A percentile compares a stretch with the other conserved stretches of the same genome.
Evolutionary conservation across 202 grass and related monocot genomes (phyloP).

Genomic region (Cymbopogon flexuosus): DNA sequence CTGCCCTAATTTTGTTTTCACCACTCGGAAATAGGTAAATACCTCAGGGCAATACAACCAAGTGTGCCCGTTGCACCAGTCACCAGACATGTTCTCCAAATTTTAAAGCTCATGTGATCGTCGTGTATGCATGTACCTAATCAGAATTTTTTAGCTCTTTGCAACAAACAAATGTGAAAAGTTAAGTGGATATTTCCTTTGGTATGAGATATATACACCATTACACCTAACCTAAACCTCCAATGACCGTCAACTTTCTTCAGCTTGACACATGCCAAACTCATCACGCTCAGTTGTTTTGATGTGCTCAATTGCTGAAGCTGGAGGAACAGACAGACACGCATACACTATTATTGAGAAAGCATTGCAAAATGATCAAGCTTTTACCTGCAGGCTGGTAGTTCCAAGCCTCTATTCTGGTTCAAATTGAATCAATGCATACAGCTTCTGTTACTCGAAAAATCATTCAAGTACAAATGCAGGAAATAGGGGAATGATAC

Average conservation of each 20-base stretch:
- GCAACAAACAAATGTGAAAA: neutral
- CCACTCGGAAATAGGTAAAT: neutral
- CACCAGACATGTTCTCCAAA: too few species aligned
- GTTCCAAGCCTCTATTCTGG: neutral
- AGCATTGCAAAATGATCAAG: neutral
- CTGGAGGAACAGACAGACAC: neutral
- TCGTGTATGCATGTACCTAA: neutral
- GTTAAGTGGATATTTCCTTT: neutral
- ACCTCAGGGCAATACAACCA: too few species aligned
- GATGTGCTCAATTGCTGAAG: neutral
- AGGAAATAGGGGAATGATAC: too few species aligned
- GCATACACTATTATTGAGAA: neutral
- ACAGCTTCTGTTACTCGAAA: slow-evolving; percentile 22
- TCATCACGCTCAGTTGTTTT: neutral
- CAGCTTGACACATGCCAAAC: neutral
- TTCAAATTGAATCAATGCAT: slow-evolving; percentile 32
- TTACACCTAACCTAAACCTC: neutral
- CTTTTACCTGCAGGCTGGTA: slow-evolving; percentile 22
- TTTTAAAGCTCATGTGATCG: too few species aligned
- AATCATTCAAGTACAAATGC: too few species aligned
- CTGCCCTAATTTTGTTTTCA: too few species aligned
- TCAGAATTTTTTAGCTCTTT: neutral
- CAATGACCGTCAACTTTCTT: neutral
- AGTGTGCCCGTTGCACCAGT: too few species aligned
- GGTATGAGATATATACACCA: neutral